These are phyloP conservation scores for Apostasia shenzhenica DNA, from an alignment of 106 monocot genomes.

Conservation along the genomic window DNA sequence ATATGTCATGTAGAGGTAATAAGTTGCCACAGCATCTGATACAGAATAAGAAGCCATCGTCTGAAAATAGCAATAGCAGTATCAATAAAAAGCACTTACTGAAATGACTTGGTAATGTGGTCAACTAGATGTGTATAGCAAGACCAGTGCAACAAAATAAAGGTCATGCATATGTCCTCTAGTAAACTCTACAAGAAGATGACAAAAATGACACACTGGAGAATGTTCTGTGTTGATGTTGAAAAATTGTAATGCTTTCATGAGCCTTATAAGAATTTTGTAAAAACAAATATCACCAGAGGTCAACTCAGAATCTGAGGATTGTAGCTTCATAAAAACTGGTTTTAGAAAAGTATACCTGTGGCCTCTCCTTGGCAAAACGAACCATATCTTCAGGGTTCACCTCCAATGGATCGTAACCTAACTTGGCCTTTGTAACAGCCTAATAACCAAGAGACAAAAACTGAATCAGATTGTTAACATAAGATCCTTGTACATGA, in stretches of 20 bases:
- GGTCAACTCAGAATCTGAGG: no score
- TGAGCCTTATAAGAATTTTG: no score
- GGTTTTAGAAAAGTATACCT: constrained; percentile 34
- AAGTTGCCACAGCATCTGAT: constrained; percentile 98
- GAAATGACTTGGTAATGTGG: neutral
- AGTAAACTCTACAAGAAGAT: no score
- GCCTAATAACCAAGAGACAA: constrained; percentile 42
- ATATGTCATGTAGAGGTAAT: constrained; percentile 97
- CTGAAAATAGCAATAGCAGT: constrained; percentile 31
- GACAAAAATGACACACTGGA: no score
- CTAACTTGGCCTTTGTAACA: constrained; percentile 93
- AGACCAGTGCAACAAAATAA: no score
- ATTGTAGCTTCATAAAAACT: no score
- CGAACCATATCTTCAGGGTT: constrained; percentile 99
- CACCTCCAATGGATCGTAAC: constrained; percentile 94
- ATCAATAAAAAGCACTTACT: constrained; percentile 1
- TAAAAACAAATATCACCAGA: no score
- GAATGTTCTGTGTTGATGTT: no score
- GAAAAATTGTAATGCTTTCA: no score
- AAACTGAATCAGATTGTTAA: neutral
- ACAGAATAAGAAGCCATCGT: constrained; percentile 99
- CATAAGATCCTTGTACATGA: no score
- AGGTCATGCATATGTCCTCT: no score
- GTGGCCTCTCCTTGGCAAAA: constrained; percentile 91
- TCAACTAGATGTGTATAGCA: no score